Base-by-base conservation (phyloP, 2,329 filamentous ascomycete genomes). In the Raffaelea ambrosiae region DNA sequence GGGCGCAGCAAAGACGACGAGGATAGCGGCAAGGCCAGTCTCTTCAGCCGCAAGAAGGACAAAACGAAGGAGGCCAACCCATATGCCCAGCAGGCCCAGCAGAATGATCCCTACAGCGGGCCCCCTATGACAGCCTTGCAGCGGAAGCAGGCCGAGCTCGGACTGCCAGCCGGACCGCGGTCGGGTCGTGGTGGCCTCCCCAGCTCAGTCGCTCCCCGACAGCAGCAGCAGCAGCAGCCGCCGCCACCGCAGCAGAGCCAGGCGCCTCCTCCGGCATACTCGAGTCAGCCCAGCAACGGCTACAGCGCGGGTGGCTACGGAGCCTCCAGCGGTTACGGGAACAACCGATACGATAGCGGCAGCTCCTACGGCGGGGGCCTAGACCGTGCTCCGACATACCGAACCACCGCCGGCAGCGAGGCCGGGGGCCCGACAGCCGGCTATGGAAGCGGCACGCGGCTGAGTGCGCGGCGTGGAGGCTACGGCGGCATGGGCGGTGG, bases 401-500 rank as follows among this genome's bases (percentile, higher is more conserved):
- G 49, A 14, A 53, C 48, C 48, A 55, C 53, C 11, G 49, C 53
- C 45, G 50, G 53, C 21, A 46, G 46, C 18, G 45, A 43, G 18
- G 44, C 41, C 29, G 46, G 46, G 20, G 48, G 47, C 7, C 35
- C 35, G 16, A 8, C 35, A 33, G 33, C 44, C 13, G 22, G 33
- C 19, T 40, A 48, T 3, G 53, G 49, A 3, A 48, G 45, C 21
- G 60, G 36, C 59, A 65, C 46, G 7, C 41, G 47, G 10, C 14
- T 26, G 8, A 44, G 46, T 8, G 43, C 42, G 7, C 73, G 76
- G 13, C 70, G 73, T 11, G 76, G 77, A 42, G 79, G 79, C 23
- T 84, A 84, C 53, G 80, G 81, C 33, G 78, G 78, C 7, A 65
- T 83, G 48, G 77, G 76, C 41, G 66, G 67, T 43, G 61, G 62